Percentiles rank a stretch among this genome's conserved stretches.
These are phyloP conservation scores for Carex sylvatica DNA, from an alignment of 202 grass and related monocot species.

Conservation along the genomic window DNA sequence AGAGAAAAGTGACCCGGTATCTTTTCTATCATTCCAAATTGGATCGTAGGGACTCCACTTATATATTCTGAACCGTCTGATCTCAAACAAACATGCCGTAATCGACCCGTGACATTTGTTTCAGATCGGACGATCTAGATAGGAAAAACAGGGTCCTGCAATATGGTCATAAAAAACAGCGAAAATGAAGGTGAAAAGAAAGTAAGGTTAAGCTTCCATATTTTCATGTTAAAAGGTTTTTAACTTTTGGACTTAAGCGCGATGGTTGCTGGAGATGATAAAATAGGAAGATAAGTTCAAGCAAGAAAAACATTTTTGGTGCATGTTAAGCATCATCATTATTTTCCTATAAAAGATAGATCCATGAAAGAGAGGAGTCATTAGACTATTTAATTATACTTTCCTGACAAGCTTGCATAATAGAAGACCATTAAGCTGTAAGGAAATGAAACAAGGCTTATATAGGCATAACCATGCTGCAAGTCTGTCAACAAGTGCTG, in stretches of 20 bases:
- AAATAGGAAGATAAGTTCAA: not conserved
- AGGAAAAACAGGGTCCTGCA: not conserved
- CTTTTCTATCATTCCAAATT: not conserved
- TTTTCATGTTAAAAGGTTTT: not conserved
- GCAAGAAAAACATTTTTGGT: not conserved
- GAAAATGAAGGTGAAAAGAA: not conserved
- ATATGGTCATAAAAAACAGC: not conserved
- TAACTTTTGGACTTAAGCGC: not conserved
- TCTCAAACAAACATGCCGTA: not conserved
- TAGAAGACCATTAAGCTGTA: too few relatives aligned
- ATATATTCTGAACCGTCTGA: not conserved
- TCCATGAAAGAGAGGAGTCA: too few relatives aligned
- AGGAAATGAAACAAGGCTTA: not conserved
- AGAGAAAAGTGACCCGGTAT: not conserved
- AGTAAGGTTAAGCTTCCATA: not conserved
- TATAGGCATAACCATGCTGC: not conserved
- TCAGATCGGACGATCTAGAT: not conserved
- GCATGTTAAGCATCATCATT: too few relatives aligned
- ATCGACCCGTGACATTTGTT: not conserved
- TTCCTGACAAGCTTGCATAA: too few relatives aligned
- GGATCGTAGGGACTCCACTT: not conserved
- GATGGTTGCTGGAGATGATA: not conserved
- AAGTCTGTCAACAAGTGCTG: not conserved
- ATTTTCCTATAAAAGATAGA: too few relatives aligned
- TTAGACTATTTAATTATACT: too few relatives aligned